Base-by-base conservation (phyloP, 768 basidiomycete species). In the Lactarius vividus region DNA sequence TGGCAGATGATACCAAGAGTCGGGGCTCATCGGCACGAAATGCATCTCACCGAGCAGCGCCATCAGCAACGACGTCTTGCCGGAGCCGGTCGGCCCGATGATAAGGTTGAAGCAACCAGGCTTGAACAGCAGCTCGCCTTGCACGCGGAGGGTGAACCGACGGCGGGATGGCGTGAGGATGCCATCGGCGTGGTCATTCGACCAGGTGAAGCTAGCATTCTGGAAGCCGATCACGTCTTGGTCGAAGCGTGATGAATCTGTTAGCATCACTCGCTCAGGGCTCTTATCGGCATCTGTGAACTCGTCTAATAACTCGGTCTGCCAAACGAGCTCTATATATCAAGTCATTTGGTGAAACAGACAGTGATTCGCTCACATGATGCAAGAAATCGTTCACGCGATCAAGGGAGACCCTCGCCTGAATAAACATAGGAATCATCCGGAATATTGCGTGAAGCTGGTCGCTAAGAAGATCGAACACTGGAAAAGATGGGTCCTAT, bases 1-100 rank as follows among this genome's bases (percentile, higher is more conserved):
- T 29, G 92, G 91, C 8, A 94, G 82, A 67, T 84, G 85, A 74
- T 82, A 89, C 82, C 84, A 88, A 0, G 89, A 85, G 52, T 83
- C 81, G 1, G 82, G 78, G 10, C 76, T 73, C 9, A 77, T 77
- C 2, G 81, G 83, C 11, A 81, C 74, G 71, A 85, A 86, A 72
- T 89, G 86, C 85, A 91, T 84, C 75, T 90, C 88, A 33, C 87
- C 78, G 74, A 87, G 78, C 46, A 87, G 74, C 0, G 87, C 87
- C 85, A 88, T 87, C 26, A 88, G 76, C 40, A 88, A 72, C 0
- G 85, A 86, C 0, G 88, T 88, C 75, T 88, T 89, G 7, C 87
- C 88, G 4, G 77, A 75, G 2, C 80, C 80, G 55, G 86, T 87
- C 10, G 85, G 82, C 0, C 87, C 86, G 44, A 87, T 76, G 13